Base-by-base conservation (phyloP, 495 filamentous ascomycete genomes). In the Penicillium canescens region DNA sequence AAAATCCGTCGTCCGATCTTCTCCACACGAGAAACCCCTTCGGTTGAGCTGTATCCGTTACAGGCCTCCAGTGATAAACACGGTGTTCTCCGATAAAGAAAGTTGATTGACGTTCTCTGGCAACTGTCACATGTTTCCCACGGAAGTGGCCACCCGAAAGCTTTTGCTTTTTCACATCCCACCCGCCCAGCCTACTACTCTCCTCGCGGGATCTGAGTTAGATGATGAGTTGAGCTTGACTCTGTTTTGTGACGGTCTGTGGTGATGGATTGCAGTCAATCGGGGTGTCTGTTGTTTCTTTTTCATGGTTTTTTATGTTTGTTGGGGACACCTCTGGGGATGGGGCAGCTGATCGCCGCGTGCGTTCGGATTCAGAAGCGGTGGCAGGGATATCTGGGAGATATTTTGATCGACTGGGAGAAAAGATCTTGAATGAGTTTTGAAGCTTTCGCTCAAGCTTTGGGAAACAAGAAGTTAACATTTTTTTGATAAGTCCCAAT, bases 231-330 rank as follows among this genome's bases (percentile, higher is more conserved):
- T 18, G 18, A 18, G 18, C 18, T 18, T 18, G 18, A 18, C 18
- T 18, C 18, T 18, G 18, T 18, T 18, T 18, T 18, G 18, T 18
- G 18, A 18, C 18, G 18, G 1, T 18, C 18, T 18, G 18, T 18
- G 18, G 18, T 18, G 18, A 18, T 18, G 18, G 18, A 9, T 21
- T 72, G 37, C 60, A 56, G 11, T 68, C 69, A 44, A 67, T 70
- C 63, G 40, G 41, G 3, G 52, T 52, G 3, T 71, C 63, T 24
- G 68, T 18, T 18, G 18, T 18, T 18, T 18, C 18, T 18, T 18
- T 1, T 18, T 18, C 65, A 20, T 46, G 47, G 34, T 37, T 56
- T 23, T 12, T 41, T 20, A 38, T 38, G 13, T 16, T 38, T 14
- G 36, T 38, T 38, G 36, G 36, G 36, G 36, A 14, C 36, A 38